Conservation (phyloP, 2,329 filamentous ascomycete species). For the Penicillium brevicompactum region DNA sequence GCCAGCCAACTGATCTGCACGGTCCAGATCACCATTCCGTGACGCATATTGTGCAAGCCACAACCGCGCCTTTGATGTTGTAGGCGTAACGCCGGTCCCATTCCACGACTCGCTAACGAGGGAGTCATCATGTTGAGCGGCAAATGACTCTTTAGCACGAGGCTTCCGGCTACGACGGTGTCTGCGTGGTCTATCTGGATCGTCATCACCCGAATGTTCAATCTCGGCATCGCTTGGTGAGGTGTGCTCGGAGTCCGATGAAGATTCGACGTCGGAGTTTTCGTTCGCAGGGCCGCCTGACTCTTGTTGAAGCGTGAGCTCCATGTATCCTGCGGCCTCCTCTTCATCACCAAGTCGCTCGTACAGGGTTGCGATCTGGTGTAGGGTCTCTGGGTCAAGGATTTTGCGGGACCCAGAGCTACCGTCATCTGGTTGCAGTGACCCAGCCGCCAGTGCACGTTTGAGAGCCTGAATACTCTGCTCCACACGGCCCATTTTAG, state of each 20-base stretch:
- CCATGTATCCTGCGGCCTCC: constrained; percentile 92
- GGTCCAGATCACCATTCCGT: constrained; percentile 70
- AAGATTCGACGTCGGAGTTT: constrained; percentile 34
- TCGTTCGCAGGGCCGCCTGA: constrained; percentile 60
- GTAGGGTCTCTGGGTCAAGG: constrained; percentile 86
- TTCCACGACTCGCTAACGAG: constrained; percentile 41
- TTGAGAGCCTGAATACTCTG: constrained; percentile 96
- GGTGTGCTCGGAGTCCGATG: constrained; percentile 37
- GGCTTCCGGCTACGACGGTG: constrained; percentile 46
- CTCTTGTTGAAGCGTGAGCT: constrained; percentile 90
- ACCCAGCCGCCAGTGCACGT: constrained; percentile 83
- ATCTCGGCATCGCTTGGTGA: constrained; percentile 38
- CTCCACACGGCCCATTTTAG: constrained; percentile 82
- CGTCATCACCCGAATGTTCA: constrained; percentile 35
- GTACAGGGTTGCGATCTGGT: constrained; percentile 88
- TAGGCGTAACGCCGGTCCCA: constrained; percentile 82
- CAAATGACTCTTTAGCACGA: constrained; percentile 30
- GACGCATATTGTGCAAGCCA: constrained; percentile 89
- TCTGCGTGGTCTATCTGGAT: constrained; percentile 64
- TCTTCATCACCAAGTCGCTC: constrained; percentile 75
- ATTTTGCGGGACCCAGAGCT: constrained; percentile 46
- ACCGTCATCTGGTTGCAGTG: constrained; percentile 66
- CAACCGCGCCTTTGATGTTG: constrained; percentile 88
- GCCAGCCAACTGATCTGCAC: constrained; percentile 78
- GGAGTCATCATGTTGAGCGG: constrained; percentile 38